Base-by-base conservation (phyloP, 2,329 filamentous ascomycete species). In the Pseudogymnoascus sp. region DNA sequence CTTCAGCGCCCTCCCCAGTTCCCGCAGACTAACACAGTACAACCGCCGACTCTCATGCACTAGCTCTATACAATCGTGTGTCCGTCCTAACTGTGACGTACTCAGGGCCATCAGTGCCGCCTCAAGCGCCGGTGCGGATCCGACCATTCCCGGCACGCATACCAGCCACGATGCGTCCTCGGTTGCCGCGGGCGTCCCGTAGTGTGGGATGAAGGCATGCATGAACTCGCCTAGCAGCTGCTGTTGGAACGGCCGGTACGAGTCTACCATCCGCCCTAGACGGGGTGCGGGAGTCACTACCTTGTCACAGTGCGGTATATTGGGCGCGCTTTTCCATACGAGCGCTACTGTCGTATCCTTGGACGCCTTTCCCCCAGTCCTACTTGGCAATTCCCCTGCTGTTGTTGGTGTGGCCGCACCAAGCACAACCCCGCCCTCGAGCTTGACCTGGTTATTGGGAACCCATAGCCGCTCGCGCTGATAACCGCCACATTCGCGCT, bases 401-500 rank as follows among this genome's bases (percentile, higher is more conserved):
- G 26, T 10, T 19, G 26, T 19, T 13, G 26, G 26, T 1, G 26
- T 31, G 26, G 50, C 17, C 10, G 28, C 50, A 33, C 50, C 50
- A 33, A 57, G 50, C 9, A 10, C 11, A 57, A 57, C 50, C 26
- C 50, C 50, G n/a, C 50, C 28, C 28, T 57, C 50, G 28, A 57
- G 50, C 26, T 57, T 57, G 28, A 57, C 50, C 17, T 57, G 50
- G 50, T 57, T 57, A 33, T 57, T 57, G n/a, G 50, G 50, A 28
- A 57, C 50, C 50, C 50, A 57, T 7, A 57, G 15, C 10, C 50
- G 28, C 70, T 87, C 81, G 40, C 82, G 78, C 69, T 86, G 80
- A 72, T 88, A 89, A 40, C 86, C 86, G 57, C 80, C 80, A 68
- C 86, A 88, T 64, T 79, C 73, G 50, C 83, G 77, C 21, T 83